These are phyloP conservation scores for Eragrostis nindensis DNA, from an alignment of 176 grass and related monocot species.

Conservation along the genomic window DNA sequence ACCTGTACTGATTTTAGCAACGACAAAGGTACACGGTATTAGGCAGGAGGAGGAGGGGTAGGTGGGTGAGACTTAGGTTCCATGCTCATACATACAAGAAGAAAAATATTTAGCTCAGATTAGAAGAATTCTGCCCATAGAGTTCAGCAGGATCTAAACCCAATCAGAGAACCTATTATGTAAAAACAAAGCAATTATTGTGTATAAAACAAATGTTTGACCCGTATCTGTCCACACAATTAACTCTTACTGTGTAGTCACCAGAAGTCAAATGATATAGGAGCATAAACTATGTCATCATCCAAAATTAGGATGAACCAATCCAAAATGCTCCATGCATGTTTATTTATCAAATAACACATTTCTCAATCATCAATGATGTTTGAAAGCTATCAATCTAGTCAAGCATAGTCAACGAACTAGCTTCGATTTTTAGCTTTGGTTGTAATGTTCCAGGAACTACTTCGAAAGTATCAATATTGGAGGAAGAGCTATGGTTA, in stretches of 20 bases:
- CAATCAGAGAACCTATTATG: conserved; percentile 1
- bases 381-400: not conserved
- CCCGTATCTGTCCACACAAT: conserved; percentile 69
- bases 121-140: not conserved
- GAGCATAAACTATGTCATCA: conserved; percentile 61
- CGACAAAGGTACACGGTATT: not conserved
- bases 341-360: not conserved
- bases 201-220: conserved; percentile 45
- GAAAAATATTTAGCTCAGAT: not conserved
- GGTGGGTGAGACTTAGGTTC: not conserved
- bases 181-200: conserved; percentile 8
- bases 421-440: not conserved
- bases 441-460: not conserved
- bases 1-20: not conserved
- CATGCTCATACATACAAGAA: conserved; percentile 5
- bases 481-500: not conserved
- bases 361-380: too few relatives aligned
- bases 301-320: conserved; percentile 60
- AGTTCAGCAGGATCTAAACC: not conserved
- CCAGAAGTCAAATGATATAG: conserved; percentile 55
- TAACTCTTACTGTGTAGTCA: conserved; percentile 60
- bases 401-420: not conserved
- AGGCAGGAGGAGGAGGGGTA: not conserved
- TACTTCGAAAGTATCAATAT: not conserved
- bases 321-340: conserved; percentile 47